Conservation (phyloP, 78 protist genomes). For the Dictyostelium purpureum region DNA sequence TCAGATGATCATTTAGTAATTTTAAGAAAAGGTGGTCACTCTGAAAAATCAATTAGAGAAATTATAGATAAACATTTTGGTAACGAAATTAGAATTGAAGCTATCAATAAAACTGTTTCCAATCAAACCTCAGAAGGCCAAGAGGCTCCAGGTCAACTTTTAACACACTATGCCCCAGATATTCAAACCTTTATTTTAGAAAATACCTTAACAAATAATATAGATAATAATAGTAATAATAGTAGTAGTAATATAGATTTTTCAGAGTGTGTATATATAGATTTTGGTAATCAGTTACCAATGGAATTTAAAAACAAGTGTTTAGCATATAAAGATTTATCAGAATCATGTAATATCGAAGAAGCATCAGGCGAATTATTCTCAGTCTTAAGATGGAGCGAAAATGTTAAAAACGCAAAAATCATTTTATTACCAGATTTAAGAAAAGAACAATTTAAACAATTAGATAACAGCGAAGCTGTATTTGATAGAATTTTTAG, state of each 20-base stretch:
- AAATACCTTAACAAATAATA: background rate
- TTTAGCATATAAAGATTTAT: constrained; percentile 67
- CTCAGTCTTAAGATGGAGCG: constrained; percentile 70
- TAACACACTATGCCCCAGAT: constrained; percentile 77
- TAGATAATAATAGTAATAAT: background rate
- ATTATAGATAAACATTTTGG: background rate
- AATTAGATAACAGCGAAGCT: constrained; percentile 39
- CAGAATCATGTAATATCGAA: background rate
- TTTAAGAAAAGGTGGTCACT: constrained; percentile 61
- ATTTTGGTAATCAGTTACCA: constrained; percentile 55
- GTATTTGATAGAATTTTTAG: constrained; percentile 74
- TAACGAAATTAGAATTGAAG: background rate
- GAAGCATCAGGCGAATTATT: constrained; percentile 69
- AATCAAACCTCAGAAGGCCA: constrained; percentile 48
- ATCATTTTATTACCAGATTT: constrained; percentile 63
- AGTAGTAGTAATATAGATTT: background rate
- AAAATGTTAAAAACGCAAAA: constrained; percentile 29
- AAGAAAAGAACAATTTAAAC: background rate
- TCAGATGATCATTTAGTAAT: constrained; percentile 30
- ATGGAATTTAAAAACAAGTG: background rate
- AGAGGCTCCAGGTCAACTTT: constrained; percentile 79
- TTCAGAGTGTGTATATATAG: constrained; percentile 61
- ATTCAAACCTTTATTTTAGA: constrained; percentile 67
- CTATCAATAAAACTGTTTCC: constrained; percentile 29
- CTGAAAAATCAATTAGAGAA: constrained; percentile 1